Percentiles rank a stretch among this genome's conserved stretches.
Conservation (phyloP, 306 rosid species). For the Gleditsia sinensis region DNA sequence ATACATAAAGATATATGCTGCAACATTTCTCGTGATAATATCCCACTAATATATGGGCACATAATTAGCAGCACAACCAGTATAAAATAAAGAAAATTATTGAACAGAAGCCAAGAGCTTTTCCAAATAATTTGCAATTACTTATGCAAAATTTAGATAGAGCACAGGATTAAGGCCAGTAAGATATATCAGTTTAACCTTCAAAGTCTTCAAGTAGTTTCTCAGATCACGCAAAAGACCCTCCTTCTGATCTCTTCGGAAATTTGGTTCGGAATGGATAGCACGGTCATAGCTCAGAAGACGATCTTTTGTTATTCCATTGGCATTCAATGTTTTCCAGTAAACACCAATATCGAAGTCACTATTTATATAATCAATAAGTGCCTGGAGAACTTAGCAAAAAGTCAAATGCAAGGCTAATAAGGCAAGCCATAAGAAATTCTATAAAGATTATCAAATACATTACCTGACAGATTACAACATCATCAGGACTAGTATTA, state of each 20-base stretch:
- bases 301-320: conserved; percentile 97
- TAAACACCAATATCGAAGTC: conserved; percentile 81
- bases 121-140: conserved; percentile 21
- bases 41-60: conserved; percentile 16
- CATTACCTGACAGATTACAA: conserved; percentile 94
- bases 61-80: conserved; percentile 25
- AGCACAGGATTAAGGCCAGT: conserved; percentile 25
- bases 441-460: conserved; percentile 30
- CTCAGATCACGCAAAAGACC: conserved; percentile 87
- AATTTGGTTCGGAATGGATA: conserved; percentile 85
- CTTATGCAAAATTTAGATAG: conserved; percentile 1
- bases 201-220: conserved; percentile 88
- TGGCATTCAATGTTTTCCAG: conserved; percentile 90
- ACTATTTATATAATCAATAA: conserved; percentile 71
- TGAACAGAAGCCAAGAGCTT: conserved; percentile 25
- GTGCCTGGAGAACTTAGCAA: conserved; percentile 64
- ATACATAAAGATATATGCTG: neutral
- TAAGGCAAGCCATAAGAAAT: conserved; percentile 26
- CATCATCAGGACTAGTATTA: conserved; percentile 98
- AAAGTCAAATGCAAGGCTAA: conserved; percentile 27
- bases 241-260: conserved; percentile 80
- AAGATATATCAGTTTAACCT: conserved; percentile 60
- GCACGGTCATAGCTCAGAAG: conserved; percentile 95
- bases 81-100: conserved; percentile 5
- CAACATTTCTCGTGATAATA: conserved; percentile 11